A percentile compares a stretch with the other conserved stretches of the same genome.
Evolutionary conservation across 2,329 filamentous ascomycete species (phyloP).

Genomic region (Sporothrix euskadiensis): DNA sequence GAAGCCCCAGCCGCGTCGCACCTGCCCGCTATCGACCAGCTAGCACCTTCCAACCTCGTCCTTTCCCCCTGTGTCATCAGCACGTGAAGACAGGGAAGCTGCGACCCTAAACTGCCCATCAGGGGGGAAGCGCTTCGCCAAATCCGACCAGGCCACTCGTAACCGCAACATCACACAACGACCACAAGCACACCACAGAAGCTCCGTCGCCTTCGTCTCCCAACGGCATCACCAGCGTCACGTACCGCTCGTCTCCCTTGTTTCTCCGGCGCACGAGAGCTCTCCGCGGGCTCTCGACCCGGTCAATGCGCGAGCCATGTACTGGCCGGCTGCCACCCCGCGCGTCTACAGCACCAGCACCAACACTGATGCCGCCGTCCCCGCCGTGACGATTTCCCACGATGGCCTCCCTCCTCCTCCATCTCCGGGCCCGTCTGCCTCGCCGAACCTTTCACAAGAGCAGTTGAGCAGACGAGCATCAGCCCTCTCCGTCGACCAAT

Average conservation of each 20-base stretch:
- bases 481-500: constrained; percentile 20
- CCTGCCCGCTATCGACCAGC: constrained; percentile 11
- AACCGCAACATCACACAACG: neutral
- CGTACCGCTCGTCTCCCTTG: constrained; percentile 1
- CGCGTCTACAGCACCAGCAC: constrained; percentile 78
- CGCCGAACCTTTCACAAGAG: constrained; percentile 11
- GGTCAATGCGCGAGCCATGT: constrained; percentile 61
- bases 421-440: constrained; percentile 29
- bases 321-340: constrained; percentile 86
- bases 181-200: neutral
- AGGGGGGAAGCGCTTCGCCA: constrained; percentile 21
- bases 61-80: constrained; percentile 6
- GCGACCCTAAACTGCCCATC: neutral
- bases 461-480: constrained; percentile 34
- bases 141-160: neutral
- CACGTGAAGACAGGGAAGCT: constrained; percentile 24
- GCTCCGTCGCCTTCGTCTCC: neutral
- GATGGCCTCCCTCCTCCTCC: constrained; percentile 56
- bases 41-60: constrained; percentile 16
- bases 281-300: constrained; percentile 37
- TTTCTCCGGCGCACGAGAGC: constrained; percentile 39
- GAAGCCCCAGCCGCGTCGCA: constrained; percentile 17
- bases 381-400: constrained; percentile 56
- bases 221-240: neutral
- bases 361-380: constrained; percentile 56